Evolutionary conservation across 305 asterid genomes (phyloP).

Genomic region (Fraxinus sp.): DNA sequence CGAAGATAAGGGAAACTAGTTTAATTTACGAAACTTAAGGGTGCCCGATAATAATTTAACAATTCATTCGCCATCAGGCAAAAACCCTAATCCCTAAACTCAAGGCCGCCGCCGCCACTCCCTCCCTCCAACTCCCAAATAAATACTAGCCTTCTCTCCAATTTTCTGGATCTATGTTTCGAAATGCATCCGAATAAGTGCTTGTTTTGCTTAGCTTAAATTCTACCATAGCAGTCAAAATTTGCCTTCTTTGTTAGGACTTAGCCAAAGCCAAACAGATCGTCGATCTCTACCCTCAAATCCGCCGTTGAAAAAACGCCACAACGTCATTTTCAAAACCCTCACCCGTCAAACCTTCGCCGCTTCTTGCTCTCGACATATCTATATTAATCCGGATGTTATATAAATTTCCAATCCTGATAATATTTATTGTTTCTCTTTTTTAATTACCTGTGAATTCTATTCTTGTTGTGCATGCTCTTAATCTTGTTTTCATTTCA

Average conservation of each 20-base stretch:
- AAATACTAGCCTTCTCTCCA: neutral
- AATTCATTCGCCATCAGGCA: neutral
- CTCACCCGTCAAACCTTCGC: constrained; percentile 32
- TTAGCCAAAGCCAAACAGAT: constrained; percentile 8
- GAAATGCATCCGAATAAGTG: neutral
- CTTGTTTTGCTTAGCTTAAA: neutral
- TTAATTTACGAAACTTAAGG: neutral
- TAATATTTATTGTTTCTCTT: neutral
- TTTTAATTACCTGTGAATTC: neutral
- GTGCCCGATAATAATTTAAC: neutral
- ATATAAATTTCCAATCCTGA: neutral
- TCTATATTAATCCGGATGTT: neutral
- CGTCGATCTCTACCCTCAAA: constrained; percentile 31
- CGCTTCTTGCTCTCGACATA: constrained; percentile 36
- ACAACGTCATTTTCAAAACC: constrained; percentile 26
- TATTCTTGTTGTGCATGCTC: neutral
- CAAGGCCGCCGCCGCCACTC: neutral
- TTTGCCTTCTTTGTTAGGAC: neutral
- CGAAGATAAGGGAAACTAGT: neutral
- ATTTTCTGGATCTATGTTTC: neutral
- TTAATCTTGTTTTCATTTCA: neutral
- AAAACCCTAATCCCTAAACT: neutral
- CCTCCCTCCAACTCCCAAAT: neutral
- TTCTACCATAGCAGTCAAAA: neutral
- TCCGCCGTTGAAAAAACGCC: constrained; percentile 38